These are phyloP conservation scores for Ophiostoma pallidulum DNA, from an alignment of 2,329 filamentous ascomycete genomes.

Conservation along the genomic window DNA sequence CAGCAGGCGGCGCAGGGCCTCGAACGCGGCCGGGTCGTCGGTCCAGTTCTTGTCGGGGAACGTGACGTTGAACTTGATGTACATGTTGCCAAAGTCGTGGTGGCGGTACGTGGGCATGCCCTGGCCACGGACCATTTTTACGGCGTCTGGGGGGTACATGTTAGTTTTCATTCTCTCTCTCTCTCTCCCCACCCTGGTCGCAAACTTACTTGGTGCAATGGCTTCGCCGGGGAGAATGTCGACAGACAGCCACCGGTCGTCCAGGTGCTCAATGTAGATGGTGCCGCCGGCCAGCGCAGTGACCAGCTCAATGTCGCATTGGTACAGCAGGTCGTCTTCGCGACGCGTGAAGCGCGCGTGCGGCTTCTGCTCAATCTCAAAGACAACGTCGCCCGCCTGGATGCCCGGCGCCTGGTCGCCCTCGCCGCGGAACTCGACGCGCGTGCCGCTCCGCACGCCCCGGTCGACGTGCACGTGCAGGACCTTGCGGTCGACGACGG, in stretches of 20 bases:
- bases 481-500: constrained; percentile 91
- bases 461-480: constrained; percentile 96
- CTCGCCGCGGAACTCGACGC: constrained; percentile 94
- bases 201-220: constrained; percentile 77
- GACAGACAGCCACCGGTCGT: constrained; percentile 92
- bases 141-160: constrained; percentile 51
- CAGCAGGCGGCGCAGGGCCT: constrained; percentile 74
- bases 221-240: constrained; percentile 91
- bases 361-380: constrained; percentile 99
- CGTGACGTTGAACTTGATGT: constrained; percentile 95
- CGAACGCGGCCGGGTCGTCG: constrained; percentile 58
- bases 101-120: constrained; percentile 96
- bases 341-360: constrained; percentile 90
- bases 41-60: constrained; percentile 78
- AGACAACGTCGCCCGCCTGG: constrained; percentile 90
- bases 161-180: not conserved
- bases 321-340: constrained; percentile 91
- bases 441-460: constrained; percentile 86
- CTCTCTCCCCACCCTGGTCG: too few species aligned
- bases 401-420: constrained; percentile 93
- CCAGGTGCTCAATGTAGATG: constrained; percentile 90
- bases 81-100: constrained; percentile 92
- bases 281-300: constrained; percentile 88
- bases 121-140: constrained; percentile 92
- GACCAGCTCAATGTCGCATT: constrained; percentile 89